phyloP scores from a whole-genome alignment of 2,329 filamentous ascomycete genomes.

The Chalaropsis ovoidea region DNA sequence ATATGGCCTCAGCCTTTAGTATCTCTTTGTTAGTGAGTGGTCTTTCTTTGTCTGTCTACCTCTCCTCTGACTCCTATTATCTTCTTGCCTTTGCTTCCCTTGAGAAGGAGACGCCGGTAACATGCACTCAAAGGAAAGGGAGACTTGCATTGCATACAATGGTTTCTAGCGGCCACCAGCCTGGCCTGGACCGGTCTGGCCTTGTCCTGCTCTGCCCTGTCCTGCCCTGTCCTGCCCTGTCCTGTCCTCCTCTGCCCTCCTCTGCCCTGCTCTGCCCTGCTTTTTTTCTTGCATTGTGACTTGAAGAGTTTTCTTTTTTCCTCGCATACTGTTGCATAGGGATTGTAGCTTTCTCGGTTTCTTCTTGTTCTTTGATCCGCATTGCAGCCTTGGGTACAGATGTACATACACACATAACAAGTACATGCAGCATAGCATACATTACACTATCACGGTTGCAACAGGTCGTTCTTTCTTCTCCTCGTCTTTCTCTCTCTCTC shows the following conservation, averaged over 20 bases:
- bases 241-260: neutral
- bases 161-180: no score
- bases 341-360: neutral
- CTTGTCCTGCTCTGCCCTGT: neutral
- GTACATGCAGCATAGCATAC: no score
- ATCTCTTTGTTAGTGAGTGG: no score
- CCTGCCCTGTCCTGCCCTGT: neutral
- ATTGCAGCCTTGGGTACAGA: neutral
- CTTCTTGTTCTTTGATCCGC: neutral
- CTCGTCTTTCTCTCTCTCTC: neutral
- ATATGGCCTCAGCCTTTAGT: no score
- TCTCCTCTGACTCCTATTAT: no score
- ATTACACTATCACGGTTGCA: no score
- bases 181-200: neutral
- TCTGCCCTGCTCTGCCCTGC: neutral
- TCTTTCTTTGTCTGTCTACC: no score
- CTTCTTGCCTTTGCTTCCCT: no score
- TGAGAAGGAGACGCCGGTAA: no score
- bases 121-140: neutral
- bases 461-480: neutral
- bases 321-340: neutral
- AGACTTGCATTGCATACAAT: neutral
- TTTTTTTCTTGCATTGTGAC: neutral
- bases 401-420: neutral
- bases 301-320: slow-evolving; percentile 7